Conservation (phyloP, 306 rosid species). For the Citrullus mucosospermus region DNA sequence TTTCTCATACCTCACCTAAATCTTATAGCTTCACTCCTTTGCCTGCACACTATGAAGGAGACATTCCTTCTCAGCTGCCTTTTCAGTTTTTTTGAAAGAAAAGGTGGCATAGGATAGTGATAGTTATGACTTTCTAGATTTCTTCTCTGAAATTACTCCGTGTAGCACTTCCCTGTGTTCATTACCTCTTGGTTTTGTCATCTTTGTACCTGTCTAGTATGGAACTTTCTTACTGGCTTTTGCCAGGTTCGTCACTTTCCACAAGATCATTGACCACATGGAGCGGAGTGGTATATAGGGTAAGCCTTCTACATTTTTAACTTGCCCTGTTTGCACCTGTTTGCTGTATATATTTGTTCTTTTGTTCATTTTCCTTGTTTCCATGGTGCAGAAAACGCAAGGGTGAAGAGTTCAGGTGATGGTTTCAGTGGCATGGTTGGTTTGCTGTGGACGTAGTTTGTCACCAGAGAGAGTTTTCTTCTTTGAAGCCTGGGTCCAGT, state of each 20-base stretch:
- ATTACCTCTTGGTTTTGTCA: background rate
- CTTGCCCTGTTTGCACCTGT: too few species aligned
- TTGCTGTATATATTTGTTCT: too few species aligned
- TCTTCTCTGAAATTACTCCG: background rate
- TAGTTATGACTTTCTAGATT: background rate
- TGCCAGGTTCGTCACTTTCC: background rate
- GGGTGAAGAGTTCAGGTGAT: background rate
- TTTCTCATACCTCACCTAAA: background rate
- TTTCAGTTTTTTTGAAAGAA: conserved; percentile 11
- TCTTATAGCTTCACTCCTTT: conserved; percentile 6
- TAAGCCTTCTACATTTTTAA: background rate
- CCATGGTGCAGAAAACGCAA: background rate
- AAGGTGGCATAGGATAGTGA: conserved; percentile 1
- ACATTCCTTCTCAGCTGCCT: background rate
- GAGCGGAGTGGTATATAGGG: background rate
- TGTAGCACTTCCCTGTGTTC: background rate
- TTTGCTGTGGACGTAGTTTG: background rate
- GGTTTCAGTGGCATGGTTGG: background rate
- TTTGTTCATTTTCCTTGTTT: background rate
- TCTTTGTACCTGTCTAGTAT: background rate
- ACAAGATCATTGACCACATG: background rate
- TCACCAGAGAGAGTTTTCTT: background rate
- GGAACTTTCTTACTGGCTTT: background rate
- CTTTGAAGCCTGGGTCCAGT: background rate
- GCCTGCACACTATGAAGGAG: background rate